Base-by-base conservation (phyloP, 495 filamentous ascomycete species). In the Astrothelium macrocarpum region DNA sequence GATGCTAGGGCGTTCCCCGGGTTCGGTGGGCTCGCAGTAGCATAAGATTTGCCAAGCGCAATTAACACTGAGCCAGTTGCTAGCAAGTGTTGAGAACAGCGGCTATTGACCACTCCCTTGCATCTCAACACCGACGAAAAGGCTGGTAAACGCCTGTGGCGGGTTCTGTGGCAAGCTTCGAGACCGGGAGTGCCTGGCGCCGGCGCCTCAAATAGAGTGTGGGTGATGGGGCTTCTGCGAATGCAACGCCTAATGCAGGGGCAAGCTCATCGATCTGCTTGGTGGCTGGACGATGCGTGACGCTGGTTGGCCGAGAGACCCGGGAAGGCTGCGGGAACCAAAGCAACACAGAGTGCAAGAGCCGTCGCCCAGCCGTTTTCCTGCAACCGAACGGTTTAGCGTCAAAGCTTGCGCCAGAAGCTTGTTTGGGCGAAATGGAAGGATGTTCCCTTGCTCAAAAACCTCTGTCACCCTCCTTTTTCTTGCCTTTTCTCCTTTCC, bases 101-200 rank as follows among this genome's bases (percentile, higher is more conserved):
- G 34, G 5, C 34, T 39, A 5, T 5, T 5, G 34, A 39, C 34
- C 34, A 5, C 23, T 7, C 49, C 49, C 49, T 56, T 56, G 49
- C 49, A 11, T 56, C 49, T 56, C 49, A 56, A 56, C 49, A 29
- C 11, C 29, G 49, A 56, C 49, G 49, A 56, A 56, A n/a, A 5
- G 49, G 29, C 25, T n/a, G 49, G 16, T 20, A 26, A 56, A 56
- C 20, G 49, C 49, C 9, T 26, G 49, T 56, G 49, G 49, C 49
- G 49, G 45, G 49, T 56, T 56, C 25, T 56, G 49, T 20, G 34
- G 34, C 49, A 28, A 28, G 26, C 49, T 56, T 29, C n/a, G 12
- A 56, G 20, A 56, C 25, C 49, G 49, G 49, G 12, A 56, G 20
- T 56, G 9, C 49, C 49, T 56, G 49, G 49, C 49, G 20, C 49